Conservation (phyloP, 106 monocot genomes). For the Dendrobium nobile region DNA sequence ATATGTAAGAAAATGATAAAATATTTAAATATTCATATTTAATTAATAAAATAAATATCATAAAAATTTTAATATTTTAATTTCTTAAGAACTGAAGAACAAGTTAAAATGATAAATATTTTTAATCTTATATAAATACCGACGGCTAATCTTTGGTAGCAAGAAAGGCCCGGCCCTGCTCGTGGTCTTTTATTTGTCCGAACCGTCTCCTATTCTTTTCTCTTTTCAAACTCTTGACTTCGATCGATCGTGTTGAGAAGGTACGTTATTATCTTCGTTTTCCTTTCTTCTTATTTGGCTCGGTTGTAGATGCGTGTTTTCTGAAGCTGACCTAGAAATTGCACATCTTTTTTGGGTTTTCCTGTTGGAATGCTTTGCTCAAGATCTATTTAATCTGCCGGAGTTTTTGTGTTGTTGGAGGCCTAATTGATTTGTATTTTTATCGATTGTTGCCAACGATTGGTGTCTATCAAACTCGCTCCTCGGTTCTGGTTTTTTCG, state of each 20-base stretch:
- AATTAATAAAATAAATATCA: too few relatives aligned
- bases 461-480: background rate
- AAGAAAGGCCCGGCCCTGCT: background rate
- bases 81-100: too few relatives aligned
- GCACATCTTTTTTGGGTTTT: background rate
- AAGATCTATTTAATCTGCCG: background rate
- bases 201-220: background rate
- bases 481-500: background rate
- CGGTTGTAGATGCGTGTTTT: background rate
- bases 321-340: background rate
- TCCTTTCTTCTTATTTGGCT: background rate
- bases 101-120: too few relatives aligned
- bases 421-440: background rate
- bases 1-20: too few relatives aligned
- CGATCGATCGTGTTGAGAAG: background rate
- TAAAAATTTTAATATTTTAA: too few relatives aligned
- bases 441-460: background rate
- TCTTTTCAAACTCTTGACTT: background rate
- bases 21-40: too few relatives aligned
- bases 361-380: background rate
- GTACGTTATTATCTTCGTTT: background rate
- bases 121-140: too few relatives aligned
- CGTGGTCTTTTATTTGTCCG: background rate
- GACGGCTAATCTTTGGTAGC: background rate
- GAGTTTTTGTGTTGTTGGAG: background rate